These are phyloP conservation scores for Gaultheria prostrata DNA, from an alignment of 148 eudicot species.

Conservation along the genomic window DNA sequence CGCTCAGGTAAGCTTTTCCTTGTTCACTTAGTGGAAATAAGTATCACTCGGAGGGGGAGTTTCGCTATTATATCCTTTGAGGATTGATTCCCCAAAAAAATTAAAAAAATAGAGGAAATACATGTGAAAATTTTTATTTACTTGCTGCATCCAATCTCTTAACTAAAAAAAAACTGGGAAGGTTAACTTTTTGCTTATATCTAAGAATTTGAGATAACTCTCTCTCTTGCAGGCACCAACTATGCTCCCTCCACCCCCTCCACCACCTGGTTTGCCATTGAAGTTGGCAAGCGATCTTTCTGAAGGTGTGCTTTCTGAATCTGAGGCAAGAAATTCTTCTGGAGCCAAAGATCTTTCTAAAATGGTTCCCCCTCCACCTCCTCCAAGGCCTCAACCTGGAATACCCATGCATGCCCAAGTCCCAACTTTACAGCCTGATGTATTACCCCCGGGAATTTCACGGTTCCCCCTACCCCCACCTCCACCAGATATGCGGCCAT, in stretches of 20 bases:
- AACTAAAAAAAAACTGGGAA: background rate
- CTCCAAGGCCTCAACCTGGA: slow-evolving; percentile 63
- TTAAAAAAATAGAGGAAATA: background rate
- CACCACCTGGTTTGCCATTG: slow-evolving; percentile 64
- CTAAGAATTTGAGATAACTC: background rate
- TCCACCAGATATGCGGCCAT: slow-evolving; percentile 67
- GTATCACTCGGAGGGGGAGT: background rate
- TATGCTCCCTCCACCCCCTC: slow-evolving; percentile 77
- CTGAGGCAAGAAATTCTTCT: slow-evolving; percentile 45
- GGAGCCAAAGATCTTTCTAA: slow-evolving; percentile 52
- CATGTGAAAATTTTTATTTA: background rate
- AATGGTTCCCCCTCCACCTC: slow-evolving; percentile 73
- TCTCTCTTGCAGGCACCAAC: slow-evolving; percentile 40
- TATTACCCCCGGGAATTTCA: slow-evolving; percentile 81
- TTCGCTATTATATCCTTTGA: background rate
- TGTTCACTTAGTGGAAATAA: background rate
- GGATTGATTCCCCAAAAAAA: background rate
- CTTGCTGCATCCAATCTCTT: slow-evolving; percentile 11
- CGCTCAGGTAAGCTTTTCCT: slow-evolving; percentile 41
- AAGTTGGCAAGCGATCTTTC: slow-evolving; percentile 40
- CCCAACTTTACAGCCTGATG: slow-evolving; percentile 61
- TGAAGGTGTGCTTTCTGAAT: slow-evolving; percentile 41
- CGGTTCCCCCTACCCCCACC: slow-evolving; percentile 79
- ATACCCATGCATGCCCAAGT: slow-evolving; percentile 43
- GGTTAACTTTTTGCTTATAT: background rate